Evolutionary conservation across 2,329 filamentous ascomycete species (phyloP).

Genomic region (Trichophyton equinum): DNA sequence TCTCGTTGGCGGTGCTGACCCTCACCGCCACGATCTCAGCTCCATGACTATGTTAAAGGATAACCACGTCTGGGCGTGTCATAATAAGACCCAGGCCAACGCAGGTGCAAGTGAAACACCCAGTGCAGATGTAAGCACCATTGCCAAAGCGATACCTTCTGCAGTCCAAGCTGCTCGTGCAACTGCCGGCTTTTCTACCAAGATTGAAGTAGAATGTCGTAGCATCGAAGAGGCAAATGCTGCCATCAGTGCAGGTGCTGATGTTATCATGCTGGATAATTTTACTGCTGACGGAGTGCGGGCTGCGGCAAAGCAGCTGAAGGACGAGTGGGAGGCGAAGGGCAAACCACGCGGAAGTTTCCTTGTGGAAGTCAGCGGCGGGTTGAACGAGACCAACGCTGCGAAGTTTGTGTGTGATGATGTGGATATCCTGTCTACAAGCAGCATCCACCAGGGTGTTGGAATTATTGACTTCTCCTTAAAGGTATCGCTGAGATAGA

Average conservation of each 20-base stretch:
- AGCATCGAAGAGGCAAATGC: conserved; percentile 78
- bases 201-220: conserved; percentile 93
- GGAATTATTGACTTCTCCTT: conserved; percentile 90
- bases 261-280: conserved; percentile 96
- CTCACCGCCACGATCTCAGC: conserved; percentile 79
- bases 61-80: conserved; percentile 90
- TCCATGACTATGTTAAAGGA: conserved; percentile 99
- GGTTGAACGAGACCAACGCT: conserved; percentile 74
- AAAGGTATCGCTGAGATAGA: conserved; percentile 50
- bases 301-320: conserved; percentile 59
- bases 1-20: conserved; percentile 83
- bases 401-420: conserved; percentile 59
- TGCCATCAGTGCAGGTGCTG: conserved; percentile 78
- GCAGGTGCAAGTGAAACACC: not conserved
- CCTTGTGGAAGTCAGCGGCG: conserved; percentile 84
- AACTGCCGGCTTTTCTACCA: conserved; percentile 78
- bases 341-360: conserved; percentile 53
- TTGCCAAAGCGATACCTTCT: conserved; percentile 58
- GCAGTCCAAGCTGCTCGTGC: conserved; percentile 74
- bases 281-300: conserved; percentile 71
- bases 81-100: conserved; percentile 29
- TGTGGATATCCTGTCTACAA: conserved; percentile 91
- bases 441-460: conserved; percentile 91
- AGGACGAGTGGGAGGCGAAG: conserved; percentile 63
- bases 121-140: conserved; percentile 49